Conservation (phyloP, 176 grass and related monocot species). For the Elaeis guineensis region DNA sequence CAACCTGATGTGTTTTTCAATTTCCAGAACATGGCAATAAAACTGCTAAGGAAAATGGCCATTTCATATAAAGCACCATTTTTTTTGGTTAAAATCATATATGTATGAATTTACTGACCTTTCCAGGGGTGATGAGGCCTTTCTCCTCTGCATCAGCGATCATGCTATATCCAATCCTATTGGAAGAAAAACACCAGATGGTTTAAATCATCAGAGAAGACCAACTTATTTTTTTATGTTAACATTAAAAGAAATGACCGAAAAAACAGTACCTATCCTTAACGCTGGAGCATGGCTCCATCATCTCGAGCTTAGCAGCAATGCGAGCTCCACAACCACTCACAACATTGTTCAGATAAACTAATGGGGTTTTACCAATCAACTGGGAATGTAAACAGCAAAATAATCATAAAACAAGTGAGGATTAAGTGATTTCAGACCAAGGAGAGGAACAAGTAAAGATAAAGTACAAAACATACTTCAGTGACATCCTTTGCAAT, state of each 20-base stretch:
- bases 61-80: neutral
- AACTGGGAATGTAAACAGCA: constrained; percentile 23
- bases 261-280: constrained; percentile 37
- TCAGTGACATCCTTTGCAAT: constrained; percentile 41
- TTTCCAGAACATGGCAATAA: no score
- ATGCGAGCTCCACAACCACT: constrained; percentile 30
- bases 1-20: no score
- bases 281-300: constrained; percentile 51
- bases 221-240: neutral
- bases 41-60: no score
- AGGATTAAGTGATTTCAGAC: neutral
- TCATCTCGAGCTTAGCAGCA: constrained; percentile 44
- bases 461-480: constrained; percentile 10
- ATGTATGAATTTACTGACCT: neutral
- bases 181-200: neutral
- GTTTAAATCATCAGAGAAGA: neutral
- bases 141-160: constrained; percentile 7
- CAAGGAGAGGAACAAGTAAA: neutral
- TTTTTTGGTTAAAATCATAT: neutral
- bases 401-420: neutral
- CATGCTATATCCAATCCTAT: constrained; percentile 5
- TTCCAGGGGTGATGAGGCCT: neutral
- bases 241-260: neutral
- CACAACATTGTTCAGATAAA: constrained; percentile 45
- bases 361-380: constrained; percentile 42